phyloP scores from a whole-genome alignment of 164 flowering plant genomes.

The Vitis vinifera region DNA sequence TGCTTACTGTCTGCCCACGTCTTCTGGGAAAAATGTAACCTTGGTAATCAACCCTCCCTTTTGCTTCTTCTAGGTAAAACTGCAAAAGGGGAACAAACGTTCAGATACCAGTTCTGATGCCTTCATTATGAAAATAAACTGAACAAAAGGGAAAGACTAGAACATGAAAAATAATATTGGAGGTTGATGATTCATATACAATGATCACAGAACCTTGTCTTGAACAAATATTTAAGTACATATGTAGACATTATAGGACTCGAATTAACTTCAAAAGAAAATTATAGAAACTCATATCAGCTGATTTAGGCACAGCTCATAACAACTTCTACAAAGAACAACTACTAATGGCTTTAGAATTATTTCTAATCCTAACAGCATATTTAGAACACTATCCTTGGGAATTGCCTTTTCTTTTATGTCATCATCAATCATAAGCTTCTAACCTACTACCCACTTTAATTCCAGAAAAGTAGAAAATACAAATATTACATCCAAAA shows the following conservation, averaged over 20 bases:
- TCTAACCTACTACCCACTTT: too few relatives aligned
- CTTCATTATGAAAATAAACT: background rate
- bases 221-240: background rate
- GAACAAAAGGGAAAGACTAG: background rate
- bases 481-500: too few relatives aligned
- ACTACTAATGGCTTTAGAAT: background rate
- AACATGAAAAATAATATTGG: background rate
- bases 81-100: slow-evolving; percentile 27
- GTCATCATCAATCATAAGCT: too few relatives aligned
- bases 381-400: too few relatives aligned
- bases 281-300: background rate
- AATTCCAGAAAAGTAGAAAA: too few relatives aligned
- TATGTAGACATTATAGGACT: background rate
- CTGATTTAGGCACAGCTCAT: background rate
- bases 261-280: too few relatives aligned
- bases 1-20: slow-evolving; percentile 76
- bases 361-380: too few relatives aligned
- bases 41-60: slow-evolving; percentile 91
- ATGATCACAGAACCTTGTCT: too few relatives aligned
- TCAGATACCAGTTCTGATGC: background rate
- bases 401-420: too few relatives aligned
- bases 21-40: slow-evolving; percentile 90
- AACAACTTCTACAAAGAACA: background rate
- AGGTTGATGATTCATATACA: background rate
- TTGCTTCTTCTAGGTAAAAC: slow-evolving; percentile 94